These are phyloP conservation scores for Suillus ampliporus DNA, from an alignment of 768 basidiomycete genomes.

Conservation along the genomic window DNA sequence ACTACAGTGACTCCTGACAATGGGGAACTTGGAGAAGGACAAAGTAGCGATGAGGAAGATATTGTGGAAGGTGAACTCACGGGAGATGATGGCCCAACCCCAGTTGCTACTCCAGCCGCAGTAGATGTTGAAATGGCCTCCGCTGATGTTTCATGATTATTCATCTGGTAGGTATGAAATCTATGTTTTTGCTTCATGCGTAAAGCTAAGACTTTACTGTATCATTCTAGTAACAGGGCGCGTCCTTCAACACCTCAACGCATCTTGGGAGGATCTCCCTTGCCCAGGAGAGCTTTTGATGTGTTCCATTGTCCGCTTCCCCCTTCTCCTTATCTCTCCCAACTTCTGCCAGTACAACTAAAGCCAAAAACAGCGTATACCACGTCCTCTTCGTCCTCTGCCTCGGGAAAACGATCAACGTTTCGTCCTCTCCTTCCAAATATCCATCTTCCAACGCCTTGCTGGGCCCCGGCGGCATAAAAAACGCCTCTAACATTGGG, in stretches of 20 bases:
- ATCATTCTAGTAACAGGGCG: conserved; percentile 34
- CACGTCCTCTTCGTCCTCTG: conserved; percentile 79
- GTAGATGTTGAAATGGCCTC: conserved; percentile 30
- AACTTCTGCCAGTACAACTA: conserved; percentile 55
- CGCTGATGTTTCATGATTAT: conserved; percentile 9
- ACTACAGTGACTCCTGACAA: conserved; percentile 21
- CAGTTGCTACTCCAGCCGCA: conserved; percentile 21
- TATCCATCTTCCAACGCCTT: conserved; percentile 67
- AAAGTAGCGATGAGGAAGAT: conserved; percentile 46
- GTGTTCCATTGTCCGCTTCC: conserved; percentile 24
- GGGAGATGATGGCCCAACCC: conserved; percentile 36
- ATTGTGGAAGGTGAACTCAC: conserved; percentile 41
- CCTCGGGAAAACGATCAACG: conserved; percentile 59
- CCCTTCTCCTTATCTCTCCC: conserved; percentile 20
- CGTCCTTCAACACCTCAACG: conserved; percentile 51
- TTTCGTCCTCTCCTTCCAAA: conserved; percentile 45
- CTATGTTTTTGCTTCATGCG: not conserved
- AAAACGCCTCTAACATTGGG: conserved; percentile 72
- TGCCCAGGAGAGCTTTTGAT: conserved; percentile 47
- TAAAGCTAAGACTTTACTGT: not conserved
- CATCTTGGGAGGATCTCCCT: conserved; percentile 43
- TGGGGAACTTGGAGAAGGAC: conserved; percentile 35
- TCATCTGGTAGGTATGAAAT: conserved; percentile 10
- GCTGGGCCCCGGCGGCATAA: conserved; percentile 54
- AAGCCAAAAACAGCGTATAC: conserved; percentile 72